Base-by-base conservation (phyloP, 352 stramenopile species). In the Phytophthora citricola region DNA sequence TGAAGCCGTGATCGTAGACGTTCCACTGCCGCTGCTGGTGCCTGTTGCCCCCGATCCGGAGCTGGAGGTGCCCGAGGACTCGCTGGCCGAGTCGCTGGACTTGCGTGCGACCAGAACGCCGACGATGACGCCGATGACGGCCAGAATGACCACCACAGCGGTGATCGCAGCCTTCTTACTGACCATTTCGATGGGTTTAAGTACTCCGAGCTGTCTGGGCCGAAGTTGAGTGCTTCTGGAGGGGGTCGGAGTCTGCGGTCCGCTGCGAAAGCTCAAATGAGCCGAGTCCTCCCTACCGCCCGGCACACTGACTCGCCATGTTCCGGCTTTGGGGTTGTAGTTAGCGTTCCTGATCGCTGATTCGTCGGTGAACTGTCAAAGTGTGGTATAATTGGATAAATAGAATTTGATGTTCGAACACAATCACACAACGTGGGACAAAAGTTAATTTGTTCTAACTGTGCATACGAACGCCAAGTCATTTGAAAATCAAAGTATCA, bases 121-220 rank as follows among this genome's bases (percentile, higher is more conserved):
- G 43, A 89, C 51, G 45, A 81, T 71, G n/a, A 76, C 79, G 50
- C 76, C 79, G 45, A 86, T 63, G 48, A 80, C 69, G 4, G 79
- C 79, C 3, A 86, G 62, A 56, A 78, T 72, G 38, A 85, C 63
- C 67, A 88, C 65, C 44, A 74, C 72, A 39, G 51, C 74, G 51
- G 75, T 65, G 47, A 86, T 63, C n/a, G 68, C 58, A 14, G 71
- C 39, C 43, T 82, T 78, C 55, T 78, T 78, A 17, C 41, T 49
- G 34, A 67, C 70, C 56, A 78, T 71, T 61, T 51, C 36, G 29
- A 40, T 48, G 36, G 49, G 12, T 45, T 22, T 29, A 40, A 22
- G 34, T 36, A 36, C 31, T 36, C 0, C 31, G 31, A 36, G 26
- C 24, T 48, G n/a, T 69, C 15, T 38, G 17, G 32, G 22, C 41